Conservation (phyloP, 768 basidiomycete genomes). For the Naganishia friedmannii region DNA sequence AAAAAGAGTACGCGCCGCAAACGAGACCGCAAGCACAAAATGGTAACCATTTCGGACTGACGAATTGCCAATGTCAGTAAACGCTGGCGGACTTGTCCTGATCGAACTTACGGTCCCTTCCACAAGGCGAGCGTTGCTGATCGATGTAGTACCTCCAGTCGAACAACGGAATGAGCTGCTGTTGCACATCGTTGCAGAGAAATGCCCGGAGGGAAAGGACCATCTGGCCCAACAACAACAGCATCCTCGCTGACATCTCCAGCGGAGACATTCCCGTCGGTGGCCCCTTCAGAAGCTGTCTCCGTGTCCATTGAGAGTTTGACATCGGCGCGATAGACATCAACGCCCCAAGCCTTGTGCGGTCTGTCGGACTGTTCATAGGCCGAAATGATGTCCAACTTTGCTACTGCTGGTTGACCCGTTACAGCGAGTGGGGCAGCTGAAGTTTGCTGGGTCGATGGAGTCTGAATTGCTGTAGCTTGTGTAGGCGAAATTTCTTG, state of each 20-base stretch:
- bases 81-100: not conserved
- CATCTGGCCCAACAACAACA: conserved; percentile 29
- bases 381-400: not conserved
- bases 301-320: conserved; percentile 10
- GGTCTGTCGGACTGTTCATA: conserved; percentile 31
- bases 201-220: conserved; percentile 48
- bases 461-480: not conserved
- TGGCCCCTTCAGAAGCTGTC: not conserved
- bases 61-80: not conserved
- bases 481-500: conserved; percentile 21
- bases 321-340: conserved; percentile 33
- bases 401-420: not conserved
- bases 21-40: conserved; percentile 51
- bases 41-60: conserved; percentile 47
- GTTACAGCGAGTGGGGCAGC: not conserved
- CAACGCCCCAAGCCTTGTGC: conserved; percentile 52
- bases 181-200: conserved; percentile 46
- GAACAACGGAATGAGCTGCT: conserved; percentile 49
- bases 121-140: conserved; percentile 48
- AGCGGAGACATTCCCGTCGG: conserved; percentile 12
- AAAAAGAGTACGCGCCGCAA: conserved; percentile 49
- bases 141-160: conserved; percentile 50
- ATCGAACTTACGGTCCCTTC: conserved; percentile 27
- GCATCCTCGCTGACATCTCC: conserved; percentile 26
- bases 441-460: not conserved